Conservation (phyloP, 208 protist species). For the Crithidia mellificae region DNA sequence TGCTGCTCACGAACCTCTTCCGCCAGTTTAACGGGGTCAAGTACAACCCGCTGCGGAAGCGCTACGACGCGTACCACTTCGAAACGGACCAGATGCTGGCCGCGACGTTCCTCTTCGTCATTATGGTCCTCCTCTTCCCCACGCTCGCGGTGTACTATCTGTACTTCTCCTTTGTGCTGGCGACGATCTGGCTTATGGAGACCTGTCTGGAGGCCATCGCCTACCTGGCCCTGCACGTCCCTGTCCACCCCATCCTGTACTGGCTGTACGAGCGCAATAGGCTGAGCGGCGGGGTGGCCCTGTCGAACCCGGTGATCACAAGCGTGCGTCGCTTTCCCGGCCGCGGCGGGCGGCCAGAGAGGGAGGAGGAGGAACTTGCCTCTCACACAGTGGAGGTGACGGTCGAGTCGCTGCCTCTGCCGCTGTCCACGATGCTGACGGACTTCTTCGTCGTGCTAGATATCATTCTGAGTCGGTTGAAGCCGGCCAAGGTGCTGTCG, state of each 20-base stretch:
- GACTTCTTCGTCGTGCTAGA: conserved; percentile 72
- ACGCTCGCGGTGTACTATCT: conserved; percentile 93
- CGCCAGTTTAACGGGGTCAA: conserved; percentile 89
- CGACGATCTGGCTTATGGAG: conserved; percentile 56
- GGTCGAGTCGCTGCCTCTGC: conserved; percentile 48
- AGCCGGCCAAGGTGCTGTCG: conserved; percentile 39
- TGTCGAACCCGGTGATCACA: conserved; percentile 50
- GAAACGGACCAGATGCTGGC: conserved; percentile 90
- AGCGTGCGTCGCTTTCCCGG: conserved; percentile 34
- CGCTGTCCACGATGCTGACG: conserved; percentile 44
- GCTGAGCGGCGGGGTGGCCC: conserved; percentile 39
- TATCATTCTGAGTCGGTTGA: conserved; percentile 33
- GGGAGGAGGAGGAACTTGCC: conserved; percentile 25
- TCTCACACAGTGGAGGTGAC: conserved; percentile 76
- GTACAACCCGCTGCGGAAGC: conserved; percentile 92
- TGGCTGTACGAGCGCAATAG: conserved; percentile 39
- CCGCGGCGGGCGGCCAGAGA: conserved; percentile 6
- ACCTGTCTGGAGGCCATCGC: conserved; percentile 55
- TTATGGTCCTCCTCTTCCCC: conserved; percentile 89
- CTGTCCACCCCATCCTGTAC: conserved; percentile 59
- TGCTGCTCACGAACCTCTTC: conserved; percentile 68
- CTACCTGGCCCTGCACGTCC: conserved; percentile 66
- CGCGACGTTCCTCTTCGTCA: conserved; percentile 89
- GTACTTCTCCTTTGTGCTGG: conserved; percentile 84
- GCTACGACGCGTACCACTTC: conserved; percentile 90